Conservation (phyloP, 345 rosid genomes). For the Ceriops tagal region DNA sequence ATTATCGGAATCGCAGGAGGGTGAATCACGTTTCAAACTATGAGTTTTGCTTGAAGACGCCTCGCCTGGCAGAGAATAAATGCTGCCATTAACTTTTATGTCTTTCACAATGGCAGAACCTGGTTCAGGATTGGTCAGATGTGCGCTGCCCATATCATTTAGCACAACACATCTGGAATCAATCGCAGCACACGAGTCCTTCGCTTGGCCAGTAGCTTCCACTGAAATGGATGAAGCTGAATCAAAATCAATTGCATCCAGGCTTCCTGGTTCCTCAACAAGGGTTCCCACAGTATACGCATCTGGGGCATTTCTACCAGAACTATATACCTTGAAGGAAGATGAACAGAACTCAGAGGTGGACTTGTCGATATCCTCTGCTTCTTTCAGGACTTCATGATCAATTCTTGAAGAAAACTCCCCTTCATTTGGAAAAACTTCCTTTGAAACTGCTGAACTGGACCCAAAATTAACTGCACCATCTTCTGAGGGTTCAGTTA, state of each 20-base stretch:
- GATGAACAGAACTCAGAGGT: constrained; percentile 2
- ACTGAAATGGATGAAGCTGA: constrained; percentile 17
- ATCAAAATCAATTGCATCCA: constrained; percentile 14
- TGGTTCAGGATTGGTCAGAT: constrained; percentile 9
- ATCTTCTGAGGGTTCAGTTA: constrained; percentile 1
- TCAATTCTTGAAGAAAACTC: constrained; percentile 21
- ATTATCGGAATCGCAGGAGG: constrained; percentile 11
- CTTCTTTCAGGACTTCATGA: constrained; percentile 5
- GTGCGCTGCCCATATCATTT: constrained; percentile 4
- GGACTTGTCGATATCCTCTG: neutral
- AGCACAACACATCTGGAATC: constrained; percentile 13
- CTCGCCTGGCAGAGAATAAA: constrained; percentile 2
- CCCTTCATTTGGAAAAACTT: constrained; percentile 25
- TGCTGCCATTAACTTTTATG: constrained; percentile 16
- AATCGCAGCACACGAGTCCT: constrained; percentile 2
- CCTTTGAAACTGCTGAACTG: constrained; percentile 17
- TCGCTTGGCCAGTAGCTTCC: constrained; percentile 9
- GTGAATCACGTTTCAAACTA: constrained; percentile 19
- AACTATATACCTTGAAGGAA: neutral
- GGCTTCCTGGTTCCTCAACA: constrained; percentile 1
- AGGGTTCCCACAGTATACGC: neutral
- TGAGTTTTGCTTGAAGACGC: constrained; percentile 11
- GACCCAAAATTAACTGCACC: neutral
- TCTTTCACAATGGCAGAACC: constrained; percentile 12
- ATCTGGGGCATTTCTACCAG: neutral